These are phyloP conservation scores for Phanerochaete carnosa DNA, from an alignment of 768 basidiomycete species.

Conservation along the genomic window DNA sequence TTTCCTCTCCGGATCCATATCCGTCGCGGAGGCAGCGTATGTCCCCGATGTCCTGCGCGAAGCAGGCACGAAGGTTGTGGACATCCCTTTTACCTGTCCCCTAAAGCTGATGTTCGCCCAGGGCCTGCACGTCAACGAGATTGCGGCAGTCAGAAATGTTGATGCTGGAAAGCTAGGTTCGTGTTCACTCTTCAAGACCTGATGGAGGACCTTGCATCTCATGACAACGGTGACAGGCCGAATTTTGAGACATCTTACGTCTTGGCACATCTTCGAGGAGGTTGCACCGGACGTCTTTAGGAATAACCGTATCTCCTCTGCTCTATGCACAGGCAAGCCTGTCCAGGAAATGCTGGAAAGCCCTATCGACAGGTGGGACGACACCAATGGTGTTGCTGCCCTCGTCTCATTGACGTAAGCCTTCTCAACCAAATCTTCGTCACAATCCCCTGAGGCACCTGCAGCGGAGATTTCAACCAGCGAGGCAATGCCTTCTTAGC, in stretches of 20 bases:
- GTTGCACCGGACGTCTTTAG: constrained; percentile 28
- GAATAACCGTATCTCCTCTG: constrained; percentile 23
- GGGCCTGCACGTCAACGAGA: constrained; percentile 29
- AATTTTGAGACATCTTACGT: constrained; percentile 25
- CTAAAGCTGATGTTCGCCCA: neutral
- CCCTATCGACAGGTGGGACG: constrained; percentile 1
- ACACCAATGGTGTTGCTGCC: constrained; percentile 1
- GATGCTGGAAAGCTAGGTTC: constrained; percentile 26
- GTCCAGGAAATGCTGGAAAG: constrained; percentile 9
- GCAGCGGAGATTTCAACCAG: neutral
- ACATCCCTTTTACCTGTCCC: neutral
- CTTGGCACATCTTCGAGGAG: constrained; percentile 29
- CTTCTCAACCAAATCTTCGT: no score
- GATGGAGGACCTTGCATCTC: neutral
- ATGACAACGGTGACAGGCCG: constrained; percentile 20
- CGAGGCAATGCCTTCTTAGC: constrained; percentile 12
- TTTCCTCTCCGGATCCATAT: constrained; percentile 14
- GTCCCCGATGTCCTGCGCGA: constrained; percentile 29
- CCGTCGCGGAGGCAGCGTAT: constrained; percentile 21
- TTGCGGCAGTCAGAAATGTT: constrained; percentile 21
- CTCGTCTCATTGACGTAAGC: neutral
- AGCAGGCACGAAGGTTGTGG: constrained; percentile 23
- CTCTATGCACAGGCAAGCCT: constrained; percentile 16
- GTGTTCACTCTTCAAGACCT: constrained; percentile 22
- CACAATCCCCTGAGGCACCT: neutral